Percentiles rank a stretch among this genome's conserved stretches.
These are phyloP conservation scores for Xylariaceae sp. DNA, from an alignment of 2,329 filamentous ascomycete species.

Conservation along the genomic window DNA sequence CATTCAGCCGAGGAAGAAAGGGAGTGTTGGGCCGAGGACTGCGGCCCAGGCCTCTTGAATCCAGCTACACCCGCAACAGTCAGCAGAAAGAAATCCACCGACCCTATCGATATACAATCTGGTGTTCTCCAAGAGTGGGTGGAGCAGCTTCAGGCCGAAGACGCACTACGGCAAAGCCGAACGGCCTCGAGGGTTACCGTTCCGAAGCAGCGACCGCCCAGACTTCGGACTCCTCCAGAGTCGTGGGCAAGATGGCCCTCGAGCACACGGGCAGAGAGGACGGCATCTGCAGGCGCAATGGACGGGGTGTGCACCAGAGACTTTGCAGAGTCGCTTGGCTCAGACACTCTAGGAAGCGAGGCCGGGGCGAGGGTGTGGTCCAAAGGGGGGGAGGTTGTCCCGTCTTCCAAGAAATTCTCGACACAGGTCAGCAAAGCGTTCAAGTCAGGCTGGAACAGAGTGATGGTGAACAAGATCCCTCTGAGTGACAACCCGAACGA, in stretches of 20 bases:
- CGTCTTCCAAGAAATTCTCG: constrained; percentile 20
- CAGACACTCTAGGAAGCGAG: background rate
- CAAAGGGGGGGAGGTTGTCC: constrained; percentile 10
- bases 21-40: background rate
- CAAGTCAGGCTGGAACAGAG: constrained; percentile 22
- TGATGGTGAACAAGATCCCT: constrained; percentile 14
- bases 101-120: constrained; percentile 19
- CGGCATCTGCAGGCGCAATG: constrained; percentile 22
- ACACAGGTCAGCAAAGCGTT: constrained; percentile 22
- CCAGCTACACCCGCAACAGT: background rate
- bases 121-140: constrained; percentile 27
- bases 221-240: constrained; percentile 22
- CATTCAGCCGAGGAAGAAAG: background rate
- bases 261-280: constrained; percentile 26
- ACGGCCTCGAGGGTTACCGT: constrained; percentile 1
- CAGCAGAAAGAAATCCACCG: constrained; percentile 4
- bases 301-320: constrained; percentile 26
- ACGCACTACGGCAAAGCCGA: constrained; percentile 8
- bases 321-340: constrained; percentile 12
- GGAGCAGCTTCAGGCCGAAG: constrained; percentile 23
- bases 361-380: background rate
- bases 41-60: background rate
- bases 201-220: constrained; percentile 8
- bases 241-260: constrained; percentile 33
- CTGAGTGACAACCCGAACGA: constrained; percentile 6